Percentiles rank a stretch among this genome's conserved stretches.
phyloP scores from a whole-genome alignment of 2,329 filamentous ascomycete genomes.

The Trichoderma sp. region DNA sequence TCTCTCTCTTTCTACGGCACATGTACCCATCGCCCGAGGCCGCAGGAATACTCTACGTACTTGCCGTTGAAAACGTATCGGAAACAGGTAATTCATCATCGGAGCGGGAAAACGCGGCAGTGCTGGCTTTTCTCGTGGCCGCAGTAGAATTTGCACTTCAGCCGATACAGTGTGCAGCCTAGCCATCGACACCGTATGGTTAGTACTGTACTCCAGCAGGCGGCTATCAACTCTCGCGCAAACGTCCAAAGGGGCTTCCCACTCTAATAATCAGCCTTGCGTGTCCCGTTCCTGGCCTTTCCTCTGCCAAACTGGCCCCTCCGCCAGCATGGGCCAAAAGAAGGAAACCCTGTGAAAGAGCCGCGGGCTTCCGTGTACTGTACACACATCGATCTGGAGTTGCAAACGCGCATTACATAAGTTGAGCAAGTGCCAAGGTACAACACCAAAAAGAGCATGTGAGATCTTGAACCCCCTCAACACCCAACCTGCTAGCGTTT shows the following conservation, averaged over 20 bases:
- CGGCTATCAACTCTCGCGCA: background rate
- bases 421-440: background rate
- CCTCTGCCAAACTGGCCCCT: background rate
- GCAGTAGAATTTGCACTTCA: background rate
- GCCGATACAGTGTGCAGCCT: background rate
- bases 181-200: background rate
- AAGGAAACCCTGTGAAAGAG: background rate
- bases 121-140: background rate
- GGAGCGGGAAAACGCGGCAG: slow-evolving; percentile 5
- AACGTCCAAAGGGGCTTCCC: background rate
- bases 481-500: background rate
- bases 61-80: background rate
- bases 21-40: background rate
- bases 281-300: background rate
- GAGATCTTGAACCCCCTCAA: background rate
- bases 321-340: background rate
- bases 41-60: background rate
- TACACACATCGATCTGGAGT: background rate
- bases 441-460: background rate
- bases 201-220: background rate
- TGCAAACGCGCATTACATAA: background rate
- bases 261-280: slow-evolving; percentile 14
- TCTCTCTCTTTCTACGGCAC: background rate
- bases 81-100: background rate
- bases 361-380: background rate